phyloP scores from a whole-genome alignment of 768 basidiomycete genomes.

The Tricholoma sp. region DNA sequence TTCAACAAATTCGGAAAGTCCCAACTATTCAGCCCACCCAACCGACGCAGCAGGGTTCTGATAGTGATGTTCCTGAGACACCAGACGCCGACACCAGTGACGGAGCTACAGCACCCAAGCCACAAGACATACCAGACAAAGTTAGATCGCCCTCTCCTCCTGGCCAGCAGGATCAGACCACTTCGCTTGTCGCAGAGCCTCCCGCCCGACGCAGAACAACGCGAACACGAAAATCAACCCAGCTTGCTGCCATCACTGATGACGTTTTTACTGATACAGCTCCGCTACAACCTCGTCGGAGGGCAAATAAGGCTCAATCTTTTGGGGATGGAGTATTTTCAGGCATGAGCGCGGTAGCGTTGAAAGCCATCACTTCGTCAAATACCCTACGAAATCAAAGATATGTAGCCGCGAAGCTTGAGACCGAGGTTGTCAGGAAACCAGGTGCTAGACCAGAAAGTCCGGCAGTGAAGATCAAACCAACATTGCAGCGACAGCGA shows the following conservation, averaged over 20 bases:
- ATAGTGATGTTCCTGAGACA: background rate
- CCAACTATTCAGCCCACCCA: background rate
- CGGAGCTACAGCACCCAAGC: background rate
- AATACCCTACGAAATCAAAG: constrained; percentile 74
- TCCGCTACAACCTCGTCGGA: constrained; percentile 39
- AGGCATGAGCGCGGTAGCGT: constrained; percentile 63
- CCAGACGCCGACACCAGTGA: background rate
- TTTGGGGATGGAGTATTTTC: constrained; percentile 41
- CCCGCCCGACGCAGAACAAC: constrained; percentile 42
- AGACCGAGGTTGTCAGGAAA: constrained; percentile 67
- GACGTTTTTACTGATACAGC: constrained; percentile 34
- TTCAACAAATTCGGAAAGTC: constrained; percentile 15
- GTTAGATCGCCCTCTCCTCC: constrained; percentile 3
- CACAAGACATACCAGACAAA: background rate
- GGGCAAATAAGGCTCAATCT: constrained; percentile 23
- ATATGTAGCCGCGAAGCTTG: constrained; percentile 53
- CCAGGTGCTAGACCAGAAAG: constrained; percentile 73
- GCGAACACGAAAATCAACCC: constrained; percentile 39
- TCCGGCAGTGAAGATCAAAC: constrained; percentile 69
- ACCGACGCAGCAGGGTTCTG: background rate
- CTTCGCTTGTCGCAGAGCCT: constrained; percentile 1
- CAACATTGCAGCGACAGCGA: constrained; percentile 59
- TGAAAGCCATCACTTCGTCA: constrained; percentile 64
- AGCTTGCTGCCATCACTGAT: constrained; percentile 28
- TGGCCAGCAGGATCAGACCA: background rate